Percentiles rank a stretch among this genome's conserved stretches.
Conservation (phyloP, 2,329 filamentous ascomycete genomes). For the Pseudogymnoascus sp. region DNA sequence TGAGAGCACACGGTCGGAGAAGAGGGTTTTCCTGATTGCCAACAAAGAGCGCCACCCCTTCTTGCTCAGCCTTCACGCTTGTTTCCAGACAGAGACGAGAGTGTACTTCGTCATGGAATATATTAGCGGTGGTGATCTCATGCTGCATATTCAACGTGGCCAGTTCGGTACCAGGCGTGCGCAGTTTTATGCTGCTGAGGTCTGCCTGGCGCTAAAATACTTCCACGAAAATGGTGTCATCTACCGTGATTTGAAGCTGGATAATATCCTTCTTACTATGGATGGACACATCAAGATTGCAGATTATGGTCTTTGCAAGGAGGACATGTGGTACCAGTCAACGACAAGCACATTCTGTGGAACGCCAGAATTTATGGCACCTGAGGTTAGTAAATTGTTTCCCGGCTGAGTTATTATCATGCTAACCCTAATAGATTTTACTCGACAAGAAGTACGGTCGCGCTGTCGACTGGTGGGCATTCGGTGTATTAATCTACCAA, state of each 20-base stretch:
- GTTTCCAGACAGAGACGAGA: constrained; percentile 96
- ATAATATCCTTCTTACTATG: constrained; percentile 86
- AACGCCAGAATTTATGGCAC: constrained; percentile 99
- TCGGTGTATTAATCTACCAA: constrained; percentile 97
- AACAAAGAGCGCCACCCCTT: constrained; percentile 97
- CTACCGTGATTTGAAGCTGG: constrained; percentile 74
- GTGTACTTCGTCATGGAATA: constrained; percentile 99
- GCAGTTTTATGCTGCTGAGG: constrained; percentile 98
- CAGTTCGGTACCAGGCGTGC: constrained; percentile 93
- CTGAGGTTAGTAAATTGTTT: constrained; percentile 56
- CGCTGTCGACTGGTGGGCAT: constrained; percentile 99
- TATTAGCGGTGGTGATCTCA: constrained; percentile 94
- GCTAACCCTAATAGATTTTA: constrained; percentile 58
- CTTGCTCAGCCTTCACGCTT: constrained; percentile 88
- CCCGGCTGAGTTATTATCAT: constrained; percentile 10
- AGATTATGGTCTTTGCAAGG: constrained; percentile 98
- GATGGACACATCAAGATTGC: constrained; percentile 98
- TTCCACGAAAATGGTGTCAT: constrained; percentile 99
- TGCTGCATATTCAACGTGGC: constrained; percentile 96
- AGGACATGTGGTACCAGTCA: constrained; percentile 98
- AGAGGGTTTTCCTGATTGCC: constrained; percentile 91
- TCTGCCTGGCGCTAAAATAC: constrained; percentile 94
- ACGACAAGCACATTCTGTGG: constrained; percentile 98
- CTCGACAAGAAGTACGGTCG: constrained; percentile 97
- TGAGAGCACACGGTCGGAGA: constrained; percentile 94